These are phyloP conservation scores for Trichoderma brevicompactum DNA, from an alignment of 2,329 filamentous ascomycete genomes.

Conservation along the genomic window DNA sequence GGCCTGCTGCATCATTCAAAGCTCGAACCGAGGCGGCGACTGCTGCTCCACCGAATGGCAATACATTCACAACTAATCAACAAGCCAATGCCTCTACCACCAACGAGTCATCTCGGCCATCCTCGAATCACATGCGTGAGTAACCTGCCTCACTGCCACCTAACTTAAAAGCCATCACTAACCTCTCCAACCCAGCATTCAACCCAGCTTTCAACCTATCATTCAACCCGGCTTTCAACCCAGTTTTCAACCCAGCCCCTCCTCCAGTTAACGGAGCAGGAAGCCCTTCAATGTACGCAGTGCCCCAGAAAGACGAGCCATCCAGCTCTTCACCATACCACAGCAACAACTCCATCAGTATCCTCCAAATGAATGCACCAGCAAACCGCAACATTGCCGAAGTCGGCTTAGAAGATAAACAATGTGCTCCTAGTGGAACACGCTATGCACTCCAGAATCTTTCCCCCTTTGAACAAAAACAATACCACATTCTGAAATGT, in stretches of 20 bases:
- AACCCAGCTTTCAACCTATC: constrained; percentile 7
- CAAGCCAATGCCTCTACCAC: not conserved
- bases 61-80: not conserved
- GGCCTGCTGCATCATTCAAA: constrained; percentile 20
- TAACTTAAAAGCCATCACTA: not conserved
- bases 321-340: not conserved
- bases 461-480: constrained; percentile 48
- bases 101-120: not conserved
- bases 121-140: constrained; percentile 15
- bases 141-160: not conserved
- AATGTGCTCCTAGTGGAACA: constrained; percentile 42
- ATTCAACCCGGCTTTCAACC: constrained; percentile 22
- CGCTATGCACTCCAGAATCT: constrained; percentile 36
- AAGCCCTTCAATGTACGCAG: constrained; percentile 55
- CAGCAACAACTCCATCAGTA: constrained; percentile 27
- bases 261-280: constrained; percentile 30
- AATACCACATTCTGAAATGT: constrained; percentile 44
- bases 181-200: not conserved
- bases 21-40: constrained; percentile 24
- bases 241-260: constrained; percentile 6
- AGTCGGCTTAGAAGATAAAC: constrained; percentile 26
- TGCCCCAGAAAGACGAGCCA: constrained; percentile 33
- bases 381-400: constrained; percentile 29
- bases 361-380: constrained; percentile 6
- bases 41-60: constrained; percentile 3